Evolutionary conservation across 352 stramenopile genomes (phyloP).

Genomic region (Globisporangium acanthophoron): DNA sequence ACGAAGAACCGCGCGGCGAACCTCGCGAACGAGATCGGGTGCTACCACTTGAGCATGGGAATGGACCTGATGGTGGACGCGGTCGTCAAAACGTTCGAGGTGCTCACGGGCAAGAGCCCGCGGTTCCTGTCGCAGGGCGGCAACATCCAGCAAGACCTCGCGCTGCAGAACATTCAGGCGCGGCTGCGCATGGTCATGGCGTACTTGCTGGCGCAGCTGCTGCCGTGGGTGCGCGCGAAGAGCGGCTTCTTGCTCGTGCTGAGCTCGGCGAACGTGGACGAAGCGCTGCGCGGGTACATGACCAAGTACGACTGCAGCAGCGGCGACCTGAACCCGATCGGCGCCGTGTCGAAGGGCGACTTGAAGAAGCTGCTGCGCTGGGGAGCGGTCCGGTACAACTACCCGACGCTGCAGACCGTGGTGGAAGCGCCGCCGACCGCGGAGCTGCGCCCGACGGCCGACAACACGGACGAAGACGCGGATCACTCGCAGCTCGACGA

Average conservation of each 20-base stretch:
- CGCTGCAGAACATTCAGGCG: slow-evolving; percentile 99
- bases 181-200: slow-evolving; percentile 97
- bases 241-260: slow-evolving; percentile 97
- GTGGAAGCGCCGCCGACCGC: slow-evolving; percentile 93
- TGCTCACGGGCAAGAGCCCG: slow-evolving; percentile 88
- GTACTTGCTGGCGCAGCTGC: slow-evolving; percentile 97
- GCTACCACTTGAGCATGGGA: slow-evolving; percentile 93
- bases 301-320: slow-evolving; percentile 99
- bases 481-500: slow-evolving; percentile 4
- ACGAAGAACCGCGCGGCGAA: slow-evolving; percentile 89
- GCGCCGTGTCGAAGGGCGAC: slow-evolving; percentile 94
- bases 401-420: slow-evolving; percentile 89
- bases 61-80: slow-evolving; percentile 95
- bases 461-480: slow-evolving; percentile 95
- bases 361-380: slow-evolving; percentile 96
- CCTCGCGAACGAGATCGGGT: slow-evolving; percentile 91
- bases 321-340: slow-evolving; percentile 98
- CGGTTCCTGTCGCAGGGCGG: slow-evolving; percentile 87
- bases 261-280: slow-evolving; percentile 97
- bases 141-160: slow-evolving; percentile 92
- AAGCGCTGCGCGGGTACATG: slow-evolving; percentile 98
- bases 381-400: slow-evolving; percentile 89
- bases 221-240: slow-evolving; percentile 95
- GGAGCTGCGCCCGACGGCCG: slow-evolving; percentile 89
- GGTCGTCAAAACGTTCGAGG: slow-evolving; percentile 68